Base-by-base conservation (phyloP, 768 basidiomycete species). In the Pilatotrama ljubarskyi region DNA sequence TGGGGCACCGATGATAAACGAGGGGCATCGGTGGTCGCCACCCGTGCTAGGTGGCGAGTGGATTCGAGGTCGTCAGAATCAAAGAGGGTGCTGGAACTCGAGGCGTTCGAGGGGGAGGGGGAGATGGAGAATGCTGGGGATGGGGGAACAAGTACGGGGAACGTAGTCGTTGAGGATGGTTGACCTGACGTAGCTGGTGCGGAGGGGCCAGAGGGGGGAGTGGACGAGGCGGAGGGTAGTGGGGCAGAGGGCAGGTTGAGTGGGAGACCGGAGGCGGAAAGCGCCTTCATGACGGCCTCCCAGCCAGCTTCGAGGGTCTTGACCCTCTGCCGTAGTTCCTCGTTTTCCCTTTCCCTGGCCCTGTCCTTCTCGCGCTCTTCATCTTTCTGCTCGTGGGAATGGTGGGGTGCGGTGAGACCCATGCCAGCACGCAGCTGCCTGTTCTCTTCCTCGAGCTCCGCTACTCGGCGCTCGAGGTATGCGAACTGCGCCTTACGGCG, bases 31-130 rank as follows among this genome's bases (percentile, higher is more conserved):
- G 82, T 82, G 85, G 82, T 86, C 92, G 84, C 92, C 92, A 94
- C 88, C 92, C 92, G 92, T 94, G 92, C 92, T 88, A 90, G 88
- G 87, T 94, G 92, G 92, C 92, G 86, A 94, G 92, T 90, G 86
- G 89, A 76, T 72, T 87, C 80, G 72, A 73, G 72, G 62, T 75
- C 73, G 65, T 70, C 72, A 66, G 73, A 65, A 72, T 63, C 62
- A 42, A 58, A 61, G 49, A 59, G 61, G 20, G 66, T 64, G 38
- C 58, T 62, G 63, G 65, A 72, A 69, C 71, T 73, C 66, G 64
- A 64, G 52, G 62, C 43, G 78, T 71, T 41, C 76, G 74, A 65
- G 44, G 73, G 68, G 35, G 75, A 58, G 43, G 76, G 71, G 14
- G 75, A 70, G 35, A 75, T 69, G 49, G 75, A 74, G 54, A 77